Base-by-base conservation (phyloP, 2,329 filamentous ascomycete species). In the Venturia nashicola region DNA sequence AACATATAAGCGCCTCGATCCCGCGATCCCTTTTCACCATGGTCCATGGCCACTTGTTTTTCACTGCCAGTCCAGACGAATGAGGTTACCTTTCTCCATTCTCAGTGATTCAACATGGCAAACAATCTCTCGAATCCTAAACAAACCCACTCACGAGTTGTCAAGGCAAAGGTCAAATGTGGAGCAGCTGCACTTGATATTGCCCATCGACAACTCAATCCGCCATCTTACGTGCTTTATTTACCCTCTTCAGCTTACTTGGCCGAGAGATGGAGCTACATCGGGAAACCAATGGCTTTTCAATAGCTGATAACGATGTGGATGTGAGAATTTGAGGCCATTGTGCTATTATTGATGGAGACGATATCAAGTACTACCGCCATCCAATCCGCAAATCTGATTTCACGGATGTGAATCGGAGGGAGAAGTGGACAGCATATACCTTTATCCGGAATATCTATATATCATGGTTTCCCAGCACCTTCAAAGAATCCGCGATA, bases 221-320 rank as follows among this genome's bases (percentile, higher is more conserved):
- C 11, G 36, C 63, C 8, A 8, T n/a, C 6, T 32, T 54, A 32
- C 20, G 48, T 14, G 48, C 1, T 54, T 9, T 14, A 12, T 1
- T 2, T 9, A 14, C 5, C 3, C 48, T 54, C 23, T 76, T 76
- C 51, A 75, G 76, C 61, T 66, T 76, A 18, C 72, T 75, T 66
- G 75, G 73, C 60, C 51, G 46, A n/a, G 14, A 61, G 61, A 71
- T 76, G 51, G 74, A 76, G 66, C 69, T 76, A 42, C n/a, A 73
- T 65, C 65, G 73, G 18, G 71, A 72, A 39, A 63, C 62, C 23
- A 34, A 36, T n/a, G 61, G 23, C 61, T 59, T 63, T 39, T 55
- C 46, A 39, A 63, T 63, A n/a, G 62, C 59, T 20, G 14, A 65
- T 55, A 39, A 32, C 39, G 59, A 65, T 12, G 18, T 6, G 11